A percentile compares a stretch with the other conserved stretches of the same genome.
phyloP scores from a whole-genome alignment of 176 grass and related monocot genomes.

The Avena eriantha region DNA sequence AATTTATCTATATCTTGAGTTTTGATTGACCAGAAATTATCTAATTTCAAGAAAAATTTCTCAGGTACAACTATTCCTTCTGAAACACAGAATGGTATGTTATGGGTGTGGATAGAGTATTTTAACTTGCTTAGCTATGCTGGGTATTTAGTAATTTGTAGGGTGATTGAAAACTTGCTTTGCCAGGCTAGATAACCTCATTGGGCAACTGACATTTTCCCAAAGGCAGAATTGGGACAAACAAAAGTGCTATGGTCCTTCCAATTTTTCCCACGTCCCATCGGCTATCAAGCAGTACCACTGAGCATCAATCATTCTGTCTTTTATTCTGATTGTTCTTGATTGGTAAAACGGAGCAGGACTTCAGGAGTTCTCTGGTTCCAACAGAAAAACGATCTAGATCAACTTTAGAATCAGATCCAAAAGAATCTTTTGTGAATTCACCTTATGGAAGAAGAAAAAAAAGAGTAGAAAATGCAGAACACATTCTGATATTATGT shows the following conservation, averaged over 20 bases:
- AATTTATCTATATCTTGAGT: background rate
- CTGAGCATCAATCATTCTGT: background rate
- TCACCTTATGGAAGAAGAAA: background rate
- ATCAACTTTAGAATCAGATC: background rate
- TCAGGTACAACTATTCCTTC: background rate
- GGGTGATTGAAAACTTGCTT: background rate
- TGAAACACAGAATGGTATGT: background rate
- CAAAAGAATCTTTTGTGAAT: background rate
- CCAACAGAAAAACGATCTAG: background rate
- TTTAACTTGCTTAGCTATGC: background rate
- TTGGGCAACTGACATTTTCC: no score
- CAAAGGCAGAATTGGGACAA: no score
- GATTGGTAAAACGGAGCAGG: background rate
- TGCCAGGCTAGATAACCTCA: background rate
- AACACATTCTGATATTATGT: background rate
- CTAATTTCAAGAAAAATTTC: background rate
- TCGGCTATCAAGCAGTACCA: background rate
- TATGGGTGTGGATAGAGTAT: background rate
- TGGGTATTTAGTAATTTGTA: background rate
- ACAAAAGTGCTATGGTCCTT: no score
- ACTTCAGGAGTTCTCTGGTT: background rate
- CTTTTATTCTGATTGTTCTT: conserved; percentile 1
- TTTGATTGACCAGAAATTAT: conserved; percentile 5
- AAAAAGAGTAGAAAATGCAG: background rate
- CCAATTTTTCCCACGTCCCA: background rate